phyloP scores from a whole-genome alignment of 2,329 filamentous ascomycete species.

The Canariomyces notabilis region DNA sequence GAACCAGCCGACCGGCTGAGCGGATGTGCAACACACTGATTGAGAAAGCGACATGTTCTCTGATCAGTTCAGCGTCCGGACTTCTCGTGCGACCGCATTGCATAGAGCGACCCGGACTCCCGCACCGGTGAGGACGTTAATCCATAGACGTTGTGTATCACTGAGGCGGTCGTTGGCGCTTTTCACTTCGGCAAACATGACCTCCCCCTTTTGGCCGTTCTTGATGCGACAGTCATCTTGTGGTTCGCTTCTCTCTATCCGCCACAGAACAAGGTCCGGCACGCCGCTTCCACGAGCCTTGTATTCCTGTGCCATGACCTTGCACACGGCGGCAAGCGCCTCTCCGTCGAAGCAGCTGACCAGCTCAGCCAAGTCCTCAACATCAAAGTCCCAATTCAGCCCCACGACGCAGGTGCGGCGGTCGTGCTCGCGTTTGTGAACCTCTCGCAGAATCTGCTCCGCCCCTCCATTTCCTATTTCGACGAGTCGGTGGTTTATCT shows the following conservation, averaged over 20 bases:
- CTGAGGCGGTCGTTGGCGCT: constrained; percentile 88
- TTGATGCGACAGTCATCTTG: constrained; percentile 28
- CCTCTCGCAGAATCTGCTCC: constrained; percentile 56
- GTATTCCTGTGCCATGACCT: constrained; percentile 95
- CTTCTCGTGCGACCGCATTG: constrained; percentile 53
- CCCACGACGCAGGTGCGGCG: constrained; percentile 82
- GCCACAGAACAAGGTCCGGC: constrained; percentile 90
- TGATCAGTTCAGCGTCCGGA: constrained; percentile 37
- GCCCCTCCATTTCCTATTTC: constrained; percentile 82
- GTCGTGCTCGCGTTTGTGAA: constrained; percentile 65
- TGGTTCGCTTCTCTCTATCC: constrained; percentile 31
- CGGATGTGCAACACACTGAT: no score
- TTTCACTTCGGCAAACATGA: constrained; percentile 77
- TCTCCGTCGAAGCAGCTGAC: constrained; percentile 72
- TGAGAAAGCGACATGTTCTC: background rate
- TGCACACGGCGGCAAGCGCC: constrained; percentile 78
- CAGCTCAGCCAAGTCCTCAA: constrained; percentile 75
- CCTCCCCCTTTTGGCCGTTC: constrained; percentile 45
- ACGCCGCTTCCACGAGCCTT: constrained; percentile 78
- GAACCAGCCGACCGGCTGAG: no score
- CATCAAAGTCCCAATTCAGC: constrained; percentile 81
- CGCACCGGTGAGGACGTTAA: constrained; percentile 82
- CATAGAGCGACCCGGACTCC: constrained; percentile 83
- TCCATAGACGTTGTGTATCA: constrained; percentile 95
- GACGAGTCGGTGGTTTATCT: constrained; percentile 82